These are phyloP conservation scores for Usnea hakonensis DNA, from an alignment of 495 filamentous ascomycete genomes.

Conservation along the genomic window DNA sequence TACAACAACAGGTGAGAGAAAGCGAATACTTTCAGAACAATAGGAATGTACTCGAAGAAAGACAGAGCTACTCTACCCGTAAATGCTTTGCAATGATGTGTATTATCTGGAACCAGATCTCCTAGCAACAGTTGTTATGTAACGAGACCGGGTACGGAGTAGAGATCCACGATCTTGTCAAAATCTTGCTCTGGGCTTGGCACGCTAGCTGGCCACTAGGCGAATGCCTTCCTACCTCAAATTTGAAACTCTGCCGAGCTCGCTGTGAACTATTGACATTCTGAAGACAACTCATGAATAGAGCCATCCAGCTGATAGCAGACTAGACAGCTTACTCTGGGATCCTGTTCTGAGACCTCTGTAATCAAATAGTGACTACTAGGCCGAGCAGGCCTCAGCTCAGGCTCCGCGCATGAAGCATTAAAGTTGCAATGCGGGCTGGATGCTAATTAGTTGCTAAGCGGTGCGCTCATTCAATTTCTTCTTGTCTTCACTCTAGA, in stretches of 20 bases:
- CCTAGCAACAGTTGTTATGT: not conserved
- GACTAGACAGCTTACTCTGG: not conserved
- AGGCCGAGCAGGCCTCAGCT: not conserved
- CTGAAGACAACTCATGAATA: not conserved
- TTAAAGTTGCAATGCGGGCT: not conserved
- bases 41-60: not conserved
- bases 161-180: no score
- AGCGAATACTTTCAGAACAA: not conserved
- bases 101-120: not conserved
- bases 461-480: not conserved
- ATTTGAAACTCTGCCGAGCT: not conserved
- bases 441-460: not conserved
- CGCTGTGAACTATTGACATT: not conserved
- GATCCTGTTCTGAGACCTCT: not conserved
- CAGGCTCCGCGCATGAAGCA: not conserved
- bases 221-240: no score
- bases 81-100: no score
- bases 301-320: not conserved
- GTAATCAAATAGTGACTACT: not conserved
- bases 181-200: not conserved
- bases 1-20: not conserved
- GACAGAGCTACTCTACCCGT: not conserved
- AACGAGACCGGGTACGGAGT: not conserved
- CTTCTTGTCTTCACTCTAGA: not conserved
- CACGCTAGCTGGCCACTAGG: not conserved